Percentiles rank a stretch among this genome's conserved stretches.
phyloP scores from a whole-genome alignment of 805 yeast genomes.

The Starmerella potacharoeniae region DNA sequence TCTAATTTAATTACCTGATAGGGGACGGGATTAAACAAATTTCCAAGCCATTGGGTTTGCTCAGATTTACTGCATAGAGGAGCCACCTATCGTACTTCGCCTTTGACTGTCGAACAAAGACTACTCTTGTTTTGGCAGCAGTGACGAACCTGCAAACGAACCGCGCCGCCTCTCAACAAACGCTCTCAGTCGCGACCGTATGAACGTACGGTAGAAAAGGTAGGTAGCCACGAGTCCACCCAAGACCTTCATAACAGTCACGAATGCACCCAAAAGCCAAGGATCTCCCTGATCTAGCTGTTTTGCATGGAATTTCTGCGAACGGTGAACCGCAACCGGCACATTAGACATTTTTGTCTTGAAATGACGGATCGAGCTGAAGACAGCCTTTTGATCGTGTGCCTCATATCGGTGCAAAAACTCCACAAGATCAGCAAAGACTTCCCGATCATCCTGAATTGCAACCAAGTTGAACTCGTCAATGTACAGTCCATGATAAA shows the following conservation, averaged over 20 bases:
- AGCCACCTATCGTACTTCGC: not conserved
- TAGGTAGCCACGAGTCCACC: not conserved
- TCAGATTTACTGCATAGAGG: not conserved
- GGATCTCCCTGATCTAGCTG: not conserved
- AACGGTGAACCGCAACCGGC: conserved; percentile 6
- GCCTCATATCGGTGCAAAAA: conserved; percentile 8
- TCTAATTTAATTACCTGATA: too few species aligned
- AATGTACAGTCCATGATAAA: conserved; percentile 17
- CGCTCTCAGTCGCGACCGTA: conserved; percentile 1
- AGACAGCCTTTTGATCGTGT: conserved; percentile 7
- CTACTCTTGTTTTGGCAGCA: conserved; percentile 5
- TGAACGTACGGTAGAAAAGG: conserved; percentile 1
- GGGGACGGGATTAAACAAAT: not conserved
- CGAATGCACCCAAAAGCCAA: not conserved
- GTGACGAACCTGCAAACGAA: not conserved
- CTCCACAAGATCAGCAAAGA: conserved; percentile 9
- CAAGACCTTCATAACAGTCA: not conserved
- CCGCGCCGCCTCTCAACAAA: not conserved
- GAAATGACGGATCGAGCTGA: conserved; percentile 9
- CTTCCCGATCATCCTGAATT: conserved; percentile 9
- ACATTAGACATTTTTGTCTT: conserved; percentile 4
- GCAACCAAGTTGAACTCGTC: conserved; percentile 13
- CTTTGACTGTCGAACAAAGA: too few species aligned
- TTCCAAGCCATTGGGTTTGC: not conserved
- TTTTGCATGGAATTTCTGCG: conserved; percentile 10